Evolutionary conservation across 768 basidiomycete genomes (phyloP).

Genomic region (Boletellus emodensis): DNA sequence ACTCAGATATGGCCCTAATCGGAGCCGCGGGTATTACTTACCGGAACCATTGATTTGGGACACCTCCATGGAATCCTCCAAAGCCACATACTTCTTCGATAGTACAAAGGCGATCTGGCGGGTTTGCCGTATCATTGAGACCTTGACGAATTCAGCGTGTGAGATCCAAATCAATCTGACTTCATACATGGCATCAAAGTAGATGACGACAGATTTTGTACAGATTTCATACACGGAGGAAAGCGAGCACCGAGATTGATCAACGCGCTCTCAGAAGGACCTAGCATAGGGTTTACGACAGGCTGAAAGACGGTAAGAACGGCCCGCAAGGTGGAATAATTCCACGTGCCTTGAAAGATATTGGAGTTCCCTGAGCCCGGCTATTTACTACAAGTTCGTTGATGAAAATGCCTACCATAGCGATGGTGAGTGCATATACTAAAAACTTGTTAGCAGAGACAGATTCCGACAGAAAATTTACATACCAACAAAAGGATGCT

Average conservation of each 20-base stretch:
- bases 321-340: neutral
- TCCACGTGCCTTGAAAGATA: slow-evolving; percentile 72
- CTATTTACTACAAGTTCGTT: slow-evolving; percentile 79
- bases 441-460: slow-evolving; percentile 4
- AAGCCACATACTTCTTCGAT: slow-evolving; percentile 86
- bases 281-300: slow-evolving; percentile 84
- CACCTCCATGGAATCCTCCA: slow-evolving; percentile 55
- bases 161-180: slow-evolving; percentile 3
- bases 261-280: slow-evolving; percentile 79
- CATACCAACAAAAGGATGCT: slow-evolving; percentile 72
- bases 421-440: slow-evolving; percentile 63
- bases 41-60: slow-evolving; percentile 57
- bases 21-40: slow-evolving; percentile 33
- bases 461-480: slow-evolving; percentile 1
- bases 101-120: slow-evolving; percentile 63
- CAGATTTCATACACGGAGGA: slow-evolving; percentile 85
- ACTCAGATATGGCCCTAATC: slow-evolving; percentile 38
- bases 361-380: slow-evolving; percentile 71
- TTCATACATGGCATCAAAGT: slow-evolving; percentile 57
- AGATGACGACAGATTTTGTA: slow-evolving; percentile 51
- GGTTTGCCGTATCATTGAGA: slow-evolving; percentile 81
- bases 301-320: slow-evolving; percentile 45
- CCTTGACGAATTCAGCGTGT: slow-evolving; percentile 39
- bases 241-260: slow-evolving; percentile 90
- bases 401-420: slow-evolving; percentile 75